Conservation (phyloP, 352 stramenopile genomes). For the Pythium biforme region DNA sequence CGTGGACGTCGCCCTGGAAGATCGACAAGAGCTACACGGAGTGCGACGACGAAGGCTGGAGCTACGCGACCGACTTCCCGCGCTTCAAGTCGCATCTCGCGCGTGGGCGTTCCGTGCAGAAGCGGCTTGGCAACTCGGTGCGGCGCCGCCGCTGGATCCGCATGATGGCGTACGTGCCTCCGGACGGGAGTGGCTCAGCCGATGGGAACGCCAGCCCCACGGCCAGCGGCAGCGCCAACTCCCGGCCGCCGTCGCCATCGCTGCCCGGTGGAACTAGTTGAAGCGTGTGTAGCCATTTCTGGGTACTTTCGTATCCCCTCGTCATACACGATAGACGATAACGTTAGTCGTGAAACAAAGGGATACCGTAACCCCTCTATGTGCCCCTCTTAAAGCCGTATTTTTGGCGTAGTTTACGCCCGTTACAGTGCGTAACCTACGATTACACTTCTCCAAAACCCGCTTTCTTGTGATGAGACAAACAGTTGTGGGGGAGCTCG, state of each 20-base stretch:
- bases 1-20: slow-evolving; percentile 83
- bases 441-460: background rate
- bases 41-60: slow-evolving; percentile 87
- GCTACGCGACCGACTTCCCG: slow-evolving; percentile 83
- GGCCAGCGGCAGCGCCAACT: background rate
- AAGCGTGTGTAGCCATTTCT: background rate
- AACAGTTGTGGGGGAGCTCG: too few relatives aligned
- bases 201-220: slow-evolving; percentile 2
- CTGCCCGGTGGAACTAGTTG: background rate
- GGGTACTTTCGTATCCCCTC: too few relatives aligned
- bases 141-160: slow-evolving; percentile 80
- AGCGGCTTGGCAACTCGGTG: slow-evolving; percentile 69
- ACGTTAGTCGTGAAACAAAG: too few relatives aligned
- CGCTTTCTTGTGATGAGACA: background rate
- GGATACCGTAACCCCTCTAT: too few relatives aligned
- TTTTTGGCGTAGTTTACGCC: too few relatives aligned
- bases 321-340: too few relatives aligned
- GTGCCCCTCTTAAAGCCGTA: too few relatives aligned
- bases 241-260: slow-evolving; percentile 2
- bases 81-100: slow-evolving; percentile 83
- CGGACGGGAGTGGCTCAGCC: slow-evolving; percentile 24
- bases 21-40: slow-evolving; percentile 89
- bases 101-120: slow-evolving; percentile 77
- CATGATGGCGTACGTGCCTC: slow-evolving; percentile 80
- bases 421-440: too few relatives aligned